A percentile compares a stretch with the other conserved stretches of the same genome.
phyloP scores from a whole-genome alignment of 2,329 filamentous ascomycete species.

The Pseudofabraea citricarpa region DNA sequence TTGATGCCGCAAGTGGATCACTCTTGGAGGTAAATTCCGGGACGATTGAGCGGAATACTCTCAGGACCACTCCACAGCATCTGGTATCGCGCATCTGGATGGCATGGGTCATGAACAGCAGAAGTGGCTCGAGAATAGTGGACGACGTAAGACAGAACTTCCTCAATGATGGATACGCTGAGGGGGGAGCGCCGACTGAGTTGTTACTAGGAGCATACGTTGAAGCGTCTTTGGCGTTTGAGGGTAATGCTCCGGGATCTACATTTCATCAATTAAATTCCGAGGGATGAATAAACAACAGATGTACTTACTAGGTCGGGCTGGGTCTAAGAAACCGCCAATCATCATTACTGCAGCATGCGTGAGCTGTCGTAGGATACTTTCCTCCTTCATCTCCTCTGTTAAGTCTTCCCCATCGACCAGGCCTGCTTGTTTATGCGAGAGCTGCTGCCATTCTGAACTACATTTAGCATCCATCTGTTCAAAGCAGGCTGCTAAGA shows the following conservation, averaged over 20 bases:
- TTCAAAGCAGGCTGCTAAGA: slow-evolving; percentile 75
- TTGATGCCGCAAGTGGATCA: slow-evolving; percentile 47
- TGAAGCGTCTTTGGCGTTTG: slow-evolving; percentile 22
- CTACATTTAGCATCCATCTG: slow-evolving; percentile 86
- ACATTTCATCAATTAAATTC: slow-evolving; percentile 1
- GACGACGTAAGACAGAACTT: slow-evolving; percentile 78
- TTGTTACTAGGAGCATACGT: slow-evolving; percentile 16
- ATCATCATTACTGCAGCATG: slow-evolving; percentile 91
- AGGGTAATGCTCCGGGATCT: slow-evolving; percentile 13
- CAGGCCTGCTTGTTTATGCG: slow-evolving; percentile 54
- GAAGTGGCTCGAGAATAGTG: slow-evolving; percentile 77
- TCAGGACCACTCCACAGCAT: slow-evolving; percentile 79
- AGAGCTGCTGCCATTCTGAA: slow-evolving; percentile 78
- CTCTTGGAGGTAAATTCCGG: slow-evolving; percentile 64
- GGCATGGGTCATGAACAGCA: slow-evolving; percentile 87
- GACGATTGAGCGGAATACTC: slow-evolving; percentile 81
- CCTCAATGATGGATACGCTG: slow-evolving; percentile 54
- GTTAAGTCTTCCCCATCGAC: slow-evolving; percentile 74
- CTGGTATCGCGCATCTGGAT: slow-evolving; percentile 86
- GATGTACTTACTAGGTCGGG: slow-evolving; percentile 50
- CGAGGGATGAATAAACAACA: background rate
- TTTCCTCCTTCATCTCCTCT: slow-evolving; percentile 98
- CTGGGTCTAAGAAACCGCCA: slow-evolving; percentile 79
- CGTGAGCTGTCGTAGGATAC: slow-evolving; percentile 86
- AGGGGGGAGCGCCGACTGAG: slow-evolving; percentile 5